These are phyloP conservation scores for Pulicaria dysenterica DNA, from an alignment of 129 eudicot species.

Conservation along the genomic window DNA sequence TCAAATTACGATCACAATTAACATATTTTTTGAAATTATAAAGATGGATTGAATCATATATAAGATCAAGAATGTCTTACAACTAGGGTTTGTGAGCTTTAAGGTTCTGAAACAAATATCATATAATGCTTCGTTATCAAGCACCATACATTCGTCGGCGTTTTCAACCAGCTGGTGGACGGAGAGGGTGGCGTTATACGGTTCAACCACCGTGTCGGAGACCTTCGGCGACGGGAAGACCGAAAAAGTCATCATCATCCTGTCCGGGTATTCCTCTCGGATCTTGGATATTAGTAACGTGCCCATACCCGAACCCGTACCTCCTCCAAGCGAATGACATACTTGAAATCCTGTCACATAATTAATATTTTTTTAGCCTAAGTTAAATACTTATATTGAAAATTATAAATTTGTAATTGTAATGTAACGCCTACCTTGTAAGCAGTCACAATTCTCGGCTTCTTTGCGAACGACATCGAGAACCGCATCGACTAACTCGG, in stretches of 20 bases:
- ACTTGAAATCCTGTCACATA: constrained; percentile 63
- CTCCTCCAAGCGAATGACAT: constrained; percentile 88
- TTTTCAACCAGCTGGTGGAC: constrained; percentile 84
- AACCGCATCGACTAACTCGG: constrained; percentile 71
- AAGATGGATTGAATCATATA: neutral
- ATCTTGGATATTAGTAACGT: constrained; percentile 75
- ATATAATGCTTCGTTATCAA: constrained; percentile 78
- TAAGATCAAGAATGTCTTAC: constrained; percentile 41
- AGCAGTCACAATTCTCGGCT: constrained; percentile 79
- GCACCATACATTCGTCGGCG: constrained; percentile 88
- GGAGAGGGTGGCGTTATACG: constrained; percentile 84
- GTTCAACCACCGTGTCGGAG: constrained; percentile 88
- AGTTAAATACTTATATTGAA: neutral
- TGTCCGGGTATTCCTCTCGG: constrained; percentile 82
- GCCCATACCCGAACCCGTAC: constrained; percentile 91
- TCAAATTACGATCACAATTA: no score
- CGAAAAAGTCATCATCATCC: constrained; percentile 89
- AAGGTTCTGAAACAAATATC: constrained; percentile 88
- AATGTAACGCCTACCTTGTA: constrained; percentile 53
- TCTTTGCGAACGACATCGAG: constrained; percentile 90
- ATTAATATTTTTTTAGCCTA: no score
- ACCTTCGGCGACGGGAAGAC: constrained; percentile 85
- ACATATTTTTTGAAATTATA: neutral
- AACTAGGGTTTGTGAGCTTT: constrained; percentile 82
- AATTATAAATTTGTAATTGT: neutral